Percentiles rank a stretch among this genome's conserved stretches.
phyloP scores from a whole-genome alignment of 192 early-diverging fungal species.

The Coemansia sp. region DNA sequence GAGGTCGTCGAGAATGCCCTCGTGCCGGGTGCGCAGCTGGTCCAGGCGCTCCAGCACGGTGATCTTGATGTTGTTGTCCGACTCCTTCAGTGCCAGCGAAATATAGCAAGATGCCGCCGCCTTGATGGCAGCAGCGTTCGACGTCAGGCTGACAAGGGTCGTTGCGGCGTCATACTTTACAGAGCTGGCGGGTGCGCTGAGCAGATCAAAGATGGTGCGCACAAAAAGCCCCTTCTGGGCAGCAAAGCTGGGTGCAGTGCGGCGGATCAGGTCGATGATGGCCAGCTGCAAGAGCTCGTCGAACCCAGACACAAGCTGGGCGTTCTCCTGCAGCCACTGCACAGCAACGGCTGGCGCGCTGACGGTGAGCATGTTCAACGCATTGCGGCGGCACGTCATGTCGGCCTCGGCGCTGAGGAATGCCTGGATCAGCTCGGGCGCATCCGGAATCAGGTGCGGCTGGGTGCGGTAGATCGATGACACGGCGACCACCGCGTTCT shows the following conservation, averaged over 20 bases:
- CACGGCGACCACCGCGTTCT: conserved; percentile 95
- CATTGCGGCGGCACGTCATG: conserved; percentile 88
- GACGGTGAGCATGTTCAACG: conserved; percentile 88
- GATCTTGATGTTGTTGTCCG: conserved; percentile 98
- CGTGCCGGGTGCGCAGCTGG: conserved; percentile 83
- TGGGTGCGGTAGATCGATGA: conserved; percentile 83
- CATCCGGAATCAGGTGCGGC: conserved; percentile 93
- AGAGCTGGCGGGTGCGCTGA: conserved; percentile 75
- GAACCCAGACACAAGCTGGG: conserved; percentile 68
- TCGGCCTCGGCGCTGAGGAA: conserved; percentile 79
- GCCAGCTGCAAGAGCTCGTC: conserved; percentile 94
- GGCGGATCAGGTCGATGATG: conserved; percentile 92
- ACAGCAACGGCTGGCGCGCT: conserved; percentile 75
- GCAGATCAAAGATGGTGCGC: conserved; percentile 81
- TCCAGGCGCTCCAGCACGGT: conserved; percentile 90
- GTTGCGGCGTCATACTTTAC: conserved; percentile 98
- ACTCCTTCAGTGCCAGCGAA: conserved; percentile 83
- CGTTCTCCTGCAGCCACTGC: conserved; percentile 75
- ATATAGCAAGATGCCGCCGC: conserved; percentile 91
- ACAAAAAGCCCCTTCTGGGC: conserved; percentile 94
- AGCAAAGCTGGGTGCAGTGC: conserved; percentile 74
- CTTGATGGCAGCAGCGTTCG: conserved; percentile 86
- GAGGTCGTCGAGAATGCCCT: conserved; percentile 82
- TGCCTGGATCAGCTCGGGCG: conserved; percentile 79
- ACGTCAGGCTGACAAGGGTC: conserved; percentile 83